These are phyloP conservation scores for Anaeromyces robustus DNA, from an alignment of 192 early-diverging fungal species.

Conservation along the genomic window DNA sequence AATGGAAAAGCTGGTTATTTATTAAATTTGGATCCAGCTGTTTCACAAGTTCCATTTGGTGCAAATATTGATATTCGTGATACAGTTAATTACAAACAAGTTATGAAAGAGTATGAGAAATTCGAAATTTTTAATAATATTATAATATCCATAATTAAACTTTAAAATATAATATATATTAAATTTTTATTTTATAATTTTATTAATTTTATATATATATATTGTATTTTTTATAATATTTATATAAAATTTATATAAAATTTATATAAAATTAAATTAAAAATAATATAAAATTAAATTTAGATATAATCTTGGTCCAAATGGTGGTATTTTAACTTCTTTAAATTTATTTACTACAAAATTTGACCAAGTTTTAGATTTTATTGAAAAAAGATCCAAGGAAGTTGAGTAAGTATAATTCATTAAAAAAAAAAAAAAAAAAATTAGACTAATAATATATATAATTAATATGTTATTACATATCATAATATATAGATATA, in stretches of 20 bases:
- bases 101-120: conserved; percentile 92
- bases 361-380: conserved; percentile 87
- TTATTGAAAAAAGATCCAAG: conserved; percentile 62
- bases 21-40: conserved; percentile 90
- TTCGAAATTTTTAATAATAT: too few species aligned
- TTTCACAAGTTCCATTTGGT: conserved; percentile 67
- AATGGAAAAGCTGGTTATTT: conserved; percentile 67
- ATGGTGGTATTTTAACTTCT: conserved; percentile 89
- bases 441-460: too few species aligned
- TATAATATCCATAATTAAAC: conserved; percentile 5
- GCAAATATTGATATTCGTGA: conserved; percentile 96
- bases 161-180: not conserved
- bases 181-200: too few species aligned
- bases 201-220: too few species aligned
- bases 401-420: conserved; percentile 44
- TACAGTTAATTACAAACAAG: conserved; percentile 95
- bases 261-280: not conserved
- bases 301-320: conserved; percentile 86
- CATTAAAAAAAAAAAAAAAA: not conserved
- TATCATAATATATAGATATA: too few species aligned
- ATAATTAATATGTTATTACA: too few species aligned
- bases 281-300: not conserved
- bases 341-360: conserved; percentile 96
- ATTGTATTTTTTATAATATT: too few species aligned
- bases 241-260: too few species aligned